Evolutionary conservation across 495 filamentous ascomycete genomes (phyloP).

Genomic region (Tuber borchii): DNA sequence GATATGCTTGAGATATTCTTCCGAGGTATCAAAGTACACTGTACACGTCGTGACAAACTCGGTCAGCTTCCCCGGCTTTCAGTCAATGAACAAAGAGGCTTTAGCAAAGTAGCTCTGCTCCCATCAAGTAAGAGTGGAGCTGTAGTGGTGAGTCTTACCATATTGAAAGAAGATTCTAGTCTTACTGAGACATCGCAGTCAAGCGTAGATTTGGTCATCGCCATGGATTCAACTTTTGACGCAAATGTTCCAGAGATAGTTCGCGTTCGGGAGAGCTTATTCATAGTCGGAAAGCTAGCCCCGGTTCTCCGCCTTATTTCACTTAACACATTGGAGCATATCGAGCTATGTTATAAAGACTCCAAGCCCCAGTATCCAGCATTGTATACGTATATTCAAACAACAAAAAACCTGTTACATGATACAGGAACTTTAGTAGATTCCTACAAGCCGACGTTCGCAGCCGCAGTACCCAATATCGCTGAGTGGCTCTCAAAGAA

Average conservation of each 20-base stretch:
- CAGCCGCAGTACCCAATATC: conserved; percentile 19
- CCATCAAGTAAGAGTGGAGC: conserved; percentile 27
- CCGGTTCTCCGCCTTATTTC: conserved; percentile 36
- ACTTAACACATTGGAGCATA: conserved; percentile 38
- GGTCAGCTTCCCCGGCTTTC: conserved; percentile 25
- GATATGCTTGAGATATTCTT: conserved; percentile 40
- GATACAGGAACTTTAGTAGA: conserved; percentile 23
- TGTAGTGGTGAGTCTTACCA: conserved; percentile 27
- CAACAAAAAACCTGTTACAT: conserved; percentile 33
- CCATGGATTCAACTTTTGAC: conserved; percentile 39
- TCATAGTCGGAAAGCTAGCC: conserved; percentile 31
- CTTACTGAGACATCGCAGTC: conserved; percentile 16
- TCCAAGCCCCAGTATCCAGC: conserved; percentile 1
- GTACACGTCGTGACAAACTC: conserved; percentile 29
- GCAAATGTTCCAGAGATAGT: conserved; percentile 22
- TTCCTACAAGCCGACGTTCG: conserved; percentile 25
- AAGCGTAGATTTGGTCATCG: conserved; percentile 35
- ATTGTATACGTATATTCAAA: conserved; percentile 29
- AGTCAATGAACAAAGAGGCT: conserved; percentile 26
- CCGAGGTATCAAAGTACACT: conserved; percentile 30
- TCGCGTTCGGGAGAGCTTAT: conserved; percentile 20
- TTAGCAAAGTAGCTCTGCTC: conserved; percentile 32
- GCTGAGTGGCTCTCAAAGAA: conserved; percentile 27
- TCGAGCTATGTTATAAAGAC: conserved; percentile 23
- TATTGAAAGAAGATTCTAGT: background rate